Evolutionary conservation across 306 rosid species (phyloP).

Genomic region (Styphnolobium japonicum): DNA sequence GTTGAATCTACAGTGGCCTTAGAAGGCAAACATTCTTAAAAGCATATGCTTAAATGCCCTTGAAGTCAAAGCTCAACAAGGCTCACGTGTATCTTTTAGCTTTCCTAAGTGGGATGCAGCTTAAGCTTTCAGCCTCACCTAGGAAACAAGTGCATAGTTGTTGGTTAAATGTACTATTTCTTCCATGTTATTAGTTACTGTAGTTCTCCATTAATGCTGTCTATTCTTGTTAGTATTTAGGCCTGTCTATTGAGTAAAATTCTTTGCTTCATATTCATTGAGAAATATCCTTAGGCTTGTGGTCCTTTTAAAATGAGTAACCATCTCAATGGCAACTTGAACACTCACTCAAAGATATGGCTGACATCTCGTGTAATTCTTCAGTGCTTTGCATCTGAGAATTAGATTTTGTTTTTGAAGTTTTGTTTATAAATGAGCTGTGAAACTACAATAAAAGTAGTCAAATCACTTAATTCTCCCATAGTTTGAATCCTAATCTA

Average conservation of each 20-base stretch:
- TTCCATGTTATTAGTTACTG: too few relatives aligned
- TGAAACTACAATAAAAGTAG: neutral
- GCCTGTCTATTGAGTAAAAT: neutral
- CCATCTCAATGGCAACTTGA: neutral
- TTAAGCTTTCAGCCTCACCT: too few relatives aligned
- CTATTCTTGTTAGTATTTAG: too few relatives aligned
- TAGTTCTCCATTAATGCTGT: too few relatives aligned
- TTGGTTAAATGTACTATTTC: too few relatives aligned
- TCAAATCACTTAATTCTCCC: neutral
- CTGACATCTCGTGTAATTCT: neutral
- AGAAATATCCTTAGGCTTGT: neutral
- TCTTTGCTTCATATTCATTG: neutral
- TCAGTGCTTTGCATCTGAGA: neutral
- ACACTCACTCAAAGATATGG: neutral
- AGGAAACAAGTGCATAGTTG: too few relatives aligned
- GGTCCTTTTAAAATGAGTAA: neutral
- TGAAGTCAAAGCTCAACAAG: too few relatives aligned
- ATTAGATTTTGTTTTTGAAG: neutral
- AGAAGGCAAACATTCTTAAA: too few relatives aligned
- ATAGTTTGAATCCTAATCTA: neutral
- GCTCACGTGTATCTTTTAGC: too few relatives aligned
- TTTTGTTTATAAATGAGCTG: neutral
- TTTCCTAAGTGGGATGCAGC: too few relatives aligned
- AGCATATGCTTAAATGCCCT: too few relatives aligned
- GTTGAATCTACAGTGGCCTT: too few relatives aligned